phyloP scores from a whole-genome alignment of 495 filamentous ascomycete genomes.

The Gamarada debralockiae region DNA sequence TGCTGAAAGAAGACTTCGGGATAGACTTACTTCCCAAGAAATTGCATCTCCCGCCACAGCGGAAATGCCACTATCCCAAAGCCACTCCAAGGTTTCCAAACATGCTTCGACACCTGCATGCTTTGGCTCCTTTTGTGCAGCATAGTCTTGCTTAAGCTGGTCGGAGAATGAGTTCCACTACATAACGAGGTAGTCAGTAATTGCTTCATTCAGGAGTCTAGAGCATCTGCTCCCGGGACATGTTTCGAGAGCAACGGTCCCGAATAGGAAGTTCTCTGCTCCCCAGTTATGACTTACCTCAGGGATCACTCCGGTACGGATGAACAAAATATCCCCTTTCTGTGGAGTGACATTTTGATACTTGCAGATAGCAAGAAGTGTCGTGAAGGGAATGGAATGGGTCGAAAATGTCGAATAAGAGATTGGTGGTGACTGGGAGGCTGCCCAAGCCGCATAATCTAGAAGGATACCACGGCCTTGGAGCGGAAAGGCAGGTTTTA shows the following conservation, averaged over 20 bases:
- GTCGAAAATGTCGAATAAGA: constrained; percentile 47
- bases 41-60: constrained; percentile 49
- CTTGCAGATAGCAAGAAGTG: constrained; percentile 48
- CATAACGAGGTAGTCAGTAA: too few relatives aligned
- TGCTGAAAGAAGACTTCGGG: too few relatives aligned
- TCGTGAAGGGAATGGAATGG: constrained; percentile 49
- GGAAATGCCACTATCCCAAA: constrained; percentile 57
- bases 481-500: neutral
- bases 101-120: constrained; percentile 58
- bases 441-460: constrained; percentile 34
- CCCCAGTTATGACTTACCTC: too few relatives aligned
- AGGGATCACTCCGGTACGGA: constrained; percentile 58
- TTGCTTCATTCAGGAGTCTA: too few relatives aligned
- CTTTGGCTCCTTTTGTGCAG: constrained; percentile 35
- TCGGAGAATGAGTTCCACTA: constrained; percentile 39
- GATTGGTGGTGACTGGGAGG: constrained; percentile 41
- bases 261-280: too few relatives aligned
- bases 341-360: constrained; percentile 55
- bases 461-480: constrained; percentile 40
- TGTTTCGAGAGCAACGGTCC: too few relatives aligned
- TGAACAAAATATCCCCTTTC: constrained; percentile 56
- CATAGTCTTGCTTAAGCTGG: constrained; percentile 33
- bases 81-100: constrained; percentile 51
- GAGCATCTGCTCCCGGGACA: too few relatives aligned
- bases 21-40: constrained; percentile 36